A percentile compares a stretch with the other conserved stretches of the same genome.
Evolutionary conservation across 2,329 filamentous ascomycete species (phyloP).

Genomic region (Nectriaceae sp.): DNA sequence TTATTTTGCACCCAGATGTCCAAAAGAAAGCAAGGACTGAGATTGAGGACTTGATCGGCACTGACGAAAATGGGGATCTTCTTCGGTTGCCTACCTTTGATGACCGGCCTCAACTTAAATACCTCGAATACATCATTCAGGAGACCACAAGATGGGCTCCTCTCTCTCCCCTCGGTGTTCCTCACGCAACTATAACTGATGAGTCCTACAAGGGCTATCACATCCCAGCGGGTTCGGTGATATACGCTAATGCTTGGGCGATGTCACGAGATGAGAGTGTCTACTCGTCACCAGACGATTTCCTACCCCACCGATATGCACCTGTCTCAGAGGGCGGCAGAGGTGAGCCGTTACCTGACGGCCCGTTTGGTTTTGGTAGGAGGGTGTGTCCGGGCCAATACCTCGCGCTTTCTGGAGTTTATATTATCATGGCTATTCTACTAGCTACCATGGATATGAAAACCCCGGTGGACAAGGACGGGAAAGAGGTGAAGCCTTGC

Average conservation of each 20-base stretch:
- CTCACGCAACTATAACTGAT: constrained; percentile 8
- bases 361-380: constrained; percentile 12
- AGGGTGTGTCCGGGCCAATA: constrained; percentile 8
- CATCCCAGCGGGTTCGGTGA: constrained; percentile 9
- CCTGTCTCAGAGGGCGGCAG: constrained; percentile 6
- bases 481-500: neutral
- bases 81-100: constrained; percentile 40
- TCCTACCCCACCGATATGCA: constrained; percentile 10
- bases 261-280: constrained; percentile 6
- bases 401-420: constrained; percentile 8
- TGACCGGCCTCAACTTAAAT: constrained; percentile 29
- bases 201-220: constrained; percentile 9
- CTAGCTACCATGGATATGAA: neutral
- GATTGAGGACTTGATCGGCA: constrained; percentile 45
- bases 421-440: constrained; percentile 6
- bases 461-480: neutral
- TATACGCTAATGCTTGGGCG: constrained; percentile 12
- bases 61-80: constrained; percentile 14
- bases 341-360: constrained; percentile 9
- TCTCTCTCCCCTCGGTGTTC: constrained; percentile 12
- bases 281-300: constrained; percentile 4
- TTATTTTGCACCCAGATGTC: constrained; percentile 41
- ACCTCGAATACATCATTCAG: constrained; percentile 11
- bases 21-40: constrained; percentile 40
- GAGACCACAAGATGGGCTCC: constrained; percentile 11